These are phyloP conservation scores for Talaromyces ruber DNA, from an alignment of 495 filamentous ascomycete species.

Conservation along the genomic window DNA sequence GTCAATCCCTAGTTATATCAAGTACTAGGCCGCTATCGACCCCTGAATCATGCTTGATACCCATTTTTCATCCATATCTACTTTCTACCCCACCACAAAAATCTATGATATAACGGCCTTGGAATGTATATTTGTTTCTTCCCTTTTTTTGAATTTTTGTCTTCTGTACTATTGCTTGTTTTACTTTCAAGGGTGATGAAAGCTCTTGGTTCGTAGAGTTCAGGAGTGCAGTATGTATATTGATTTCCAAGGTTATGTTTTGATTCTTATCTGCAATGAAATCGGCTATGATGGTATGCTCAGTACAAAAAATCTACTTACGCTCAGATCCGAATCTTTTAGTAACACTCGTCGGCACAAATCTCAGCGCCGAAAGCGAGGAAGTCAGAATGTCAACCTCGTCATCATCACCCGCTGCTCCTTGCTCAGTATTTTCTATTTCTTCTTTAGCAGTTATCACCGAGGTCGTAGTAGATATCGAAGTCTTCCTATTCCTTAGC, in stretches of 20 bases:
- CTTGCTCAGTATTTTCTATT: constrained; percentile 1
- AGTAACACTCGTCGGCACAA: constrained; percentile 66
- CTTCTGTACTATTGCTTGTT: background rate
- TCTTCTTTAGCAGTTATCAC: background rate
- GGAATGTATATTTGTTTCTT: background rate
- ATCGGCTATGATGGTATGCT: background rate
- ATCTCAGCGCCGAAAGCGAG: constrained; percentile 75
- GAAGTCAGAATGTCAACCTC: constrained; percentile 66
- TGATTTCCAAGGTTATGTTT: background rate
- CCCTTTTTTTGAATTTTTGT: background rate
- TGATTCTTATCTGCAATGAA: background rate
- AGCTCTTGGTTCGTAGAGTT: background rate
- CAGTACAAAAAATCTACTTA: background rate
- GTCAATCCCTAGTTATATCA: background rate
- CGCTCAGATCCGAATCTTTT: constrained; percentile 14
- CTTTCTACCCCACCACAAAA: background rate
- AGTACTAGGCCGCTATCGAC: background rate
- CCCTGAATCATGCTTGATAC: background rate
- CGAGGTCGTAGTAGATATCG: constrained; percentile 19
- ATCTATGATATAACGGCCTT: background rate
- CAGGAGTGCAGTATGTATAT: background rate
- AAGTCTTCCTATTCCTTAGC: constrained; percentile 26
- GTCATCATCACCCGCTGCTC: constrained; percentile 10
- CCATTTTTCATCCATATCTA: background rate
- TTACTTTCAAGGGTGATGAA: background rate